These are phyloP conservation scores for Trichocladium uniseriatum DNA, from an alignment of 495 filamentous ascomycete species.

Conservation along the genomic window DNA sequence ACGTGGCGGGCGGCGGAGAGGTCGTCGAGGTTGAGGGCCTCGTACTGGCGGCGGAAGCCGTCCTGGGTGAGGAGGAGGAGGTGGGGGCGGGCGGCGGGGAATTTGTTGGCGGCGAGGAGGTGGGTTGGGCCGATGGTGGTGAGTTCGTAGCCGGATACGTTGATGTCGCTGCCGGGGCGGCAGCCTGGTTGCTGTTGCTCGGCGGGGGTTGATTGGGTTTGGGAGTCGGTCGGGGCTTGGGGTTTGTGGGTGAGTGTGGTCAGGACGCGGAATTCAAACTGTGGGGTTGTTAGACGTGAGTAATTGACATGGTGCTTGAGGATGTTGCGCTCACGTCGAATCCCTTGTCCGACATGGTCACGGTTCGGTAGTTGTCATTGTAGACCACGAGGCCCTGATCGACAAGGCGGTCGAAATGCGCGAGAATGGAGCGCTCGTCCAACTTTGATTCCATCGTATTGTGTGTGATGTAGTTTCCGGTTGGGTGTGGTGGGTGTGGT, in stretches of 20 bases:
- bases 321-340: neutral
- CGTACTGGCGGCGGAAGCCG: conserved; percentile 29
- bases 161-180: conserved; percentile 23
- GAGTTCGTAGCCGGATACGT: conserved; percentile 14
- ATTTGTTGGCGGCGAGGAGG: conserved; percentile 33
- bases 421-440: neutral
- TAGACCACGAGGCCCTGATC: conserved; percentile 3
- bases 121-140: conserved; percentile 20
- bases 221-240: neutral
- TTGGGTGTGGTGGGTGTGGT: neutral
- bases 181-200: conserved; percentile 5
- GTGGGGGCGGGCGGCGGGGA: conserved; percentile 32
- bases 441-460: neutral
- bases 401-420: conserved; percentile 5
- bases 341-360: neutral
- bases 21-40: conserved; percentile 12
- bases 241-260: conserved; percentile 9
- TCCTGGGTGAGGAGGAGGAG: conserved; percentile 32
- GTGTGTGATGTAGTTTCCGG: neutral
- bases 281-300: neutral
- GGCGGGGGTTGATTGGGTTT: neutral
- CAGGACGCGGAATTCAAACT: conserved; percentile 19
- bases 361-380: neutral
- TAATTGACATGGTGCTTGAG: neutral
- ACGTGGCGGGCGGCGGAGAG: conserved; percentile 4